Base-by-base conservation (phyloP, 163 green algal genomes). In the Scenedesmus sp. region DNA sequence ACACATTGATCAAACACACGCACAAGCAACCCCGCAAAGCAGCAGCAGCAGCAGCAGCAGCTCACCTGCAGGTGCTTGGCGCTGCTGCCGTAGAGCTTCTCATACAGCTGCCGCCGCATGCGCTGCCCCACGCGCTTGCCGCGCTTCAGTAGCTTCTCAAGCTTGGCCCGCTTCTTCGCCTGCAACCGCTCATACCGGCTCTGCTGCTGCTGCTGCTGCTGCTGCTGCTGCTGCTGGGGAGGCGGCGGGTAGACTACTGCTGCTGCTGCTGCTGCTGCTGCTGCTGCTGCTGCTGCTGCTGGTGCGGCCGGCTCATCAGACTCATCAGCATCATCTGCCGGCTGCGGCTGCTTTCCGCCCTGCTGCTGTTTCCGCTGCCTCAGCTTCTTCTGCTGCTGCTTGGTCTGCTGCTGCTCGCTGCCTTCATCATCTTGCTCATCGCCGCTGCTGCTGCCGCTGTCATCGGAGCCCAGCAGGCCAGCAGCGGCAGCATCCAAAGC, bases 51-150 rank as follows among this genome's bases (percentile, higher is more conserved):
- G 18, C 12, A 34, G 66, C 2, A 20, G 66, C 15, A 1, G 66
- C 59, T 56, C 12, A 88, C 67, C 77, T 93, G 73, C 57, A 96
- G 20, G 89, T 96, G 94, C 76, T 91, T 87, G 9, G 94, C 94
- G 0, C 86, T 54, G 4, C 13, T 15, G 23, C 94, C 94, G 77
- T 94, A 95, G 59, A 92, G 77, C 89, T 95, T 88, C 91, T 96
- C 94, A 10, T 90, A 88, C 86, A 96, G 77, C 59, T 86, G 79
- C 77, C 94, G 88, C 79, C 94, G 89, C 82, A 94, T 94, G 64
- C 94, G 84, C 92, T 96, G 94, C n/a, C 94, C 94, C 34, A 95
- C 79, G 12, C 94, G 92, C 64, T 96, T 96, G 82, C 94, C 93
- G 9, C 74, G 84, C 56, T 89, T 87, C 79, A 94, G 88, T 59